Evolutionary conservation across 2,329 filamentous ascomycete genomes (phyloP).

Genomic region (Talaromyces sp.): DNA sequence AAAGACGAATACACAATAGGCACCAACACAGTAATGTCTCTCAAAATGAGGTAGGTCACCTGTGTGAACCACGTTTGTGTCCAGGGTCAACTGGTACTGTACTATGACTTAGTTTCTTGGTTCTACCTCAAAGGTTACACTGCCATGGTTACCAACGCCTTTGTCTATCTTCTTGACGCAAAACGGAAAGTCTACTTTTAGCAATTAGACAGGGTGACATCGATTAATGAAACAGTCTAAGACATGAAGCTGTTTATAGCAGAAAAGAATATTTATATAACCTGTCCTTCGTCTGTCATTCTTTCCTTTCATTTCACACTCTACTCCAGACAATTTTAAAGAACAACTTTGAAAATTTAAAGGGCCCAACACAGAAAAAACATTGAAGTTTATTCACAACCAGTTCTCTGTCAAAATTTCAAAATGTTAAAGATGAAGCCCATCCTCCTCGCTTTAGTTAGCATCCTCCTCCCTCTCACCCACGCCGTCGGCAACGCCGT

Average conservation of each 20-base stretch:
- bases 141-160: not conserved
- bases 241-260: not conserved
- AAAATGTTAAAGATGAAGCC: constrained; percentile 1
- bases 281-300: not conserved
- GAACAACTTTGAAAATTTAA: too few relatives aligned
- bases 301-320: not conserved
- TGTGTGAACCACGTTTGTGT: not conserved
- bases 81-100: not conserved
- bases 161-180: not conserved
- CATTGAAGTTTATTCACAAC: too few relatives aligned
- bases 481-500: constrained; percentile 26
- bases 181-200: not conserved
- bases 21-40: not conserved
- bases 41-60: not conserved
- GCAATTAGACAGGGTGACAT: not conserved
- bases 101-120: not conserved
- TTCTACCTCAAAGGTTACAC: not conserved
- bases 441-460: constrained; percentile 9
- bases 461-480: constrained; percentile 10
- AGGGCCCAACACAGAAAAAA: too few relatives aligned
- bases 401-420: too few relatives aligned
- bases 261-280: not conserved
- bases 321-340: not conserved
- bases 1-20: not conserved
- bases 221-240: not conserved